These are phyloP conservation scores for Solanum hybrid DNA, from an alignment of 305 asterid species.

Conservation along the genomic window DNA sequence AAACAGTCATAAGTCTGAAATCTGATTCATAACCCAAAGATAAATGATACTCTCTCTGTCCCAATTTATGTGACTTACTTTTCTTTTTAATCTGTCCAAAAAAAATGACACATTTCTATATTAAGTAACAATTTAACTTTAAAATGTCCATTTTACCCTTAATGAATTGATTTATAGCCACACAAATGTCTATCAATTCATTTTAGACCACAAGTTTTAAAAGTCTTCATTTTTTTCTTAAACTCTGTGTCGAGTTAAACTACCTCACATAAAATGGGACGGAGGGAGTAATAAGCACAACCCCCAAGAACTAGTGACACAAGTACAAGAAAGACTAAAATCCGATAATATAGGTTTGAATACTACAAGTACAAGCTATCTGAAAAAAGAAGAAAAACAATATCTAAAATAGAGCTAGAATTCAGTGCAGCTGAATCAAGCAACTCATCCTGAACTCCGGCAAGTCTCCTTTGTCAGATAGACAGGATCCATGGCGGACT, in stretches of 20 bases:
- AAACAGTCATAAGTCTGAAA: neutral
- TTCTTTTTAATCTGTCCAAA: too few relatives aligned
- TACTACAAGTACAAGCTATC: neutral
- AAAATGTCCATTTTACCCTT: too few relatives aligned
- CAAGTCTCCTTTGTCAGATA: neutral
- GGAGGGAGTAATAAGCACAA: neutral
- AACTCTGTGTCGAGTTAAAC: too few relatives aligned
- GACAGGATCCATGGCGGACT: neutral
- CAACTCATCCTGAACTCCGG: neutral
- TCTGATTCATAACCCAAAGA: neutral
- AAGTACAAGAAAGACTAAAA: neutral
- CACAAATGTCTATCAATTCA: too few relatives aligned
- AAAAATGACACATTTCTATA: too few relatives aligned
- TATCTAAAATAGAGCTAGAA: neutral
- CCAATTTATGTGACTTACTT: too few relatives aligned
- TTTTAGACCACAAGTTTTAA: too few relatives aligned
- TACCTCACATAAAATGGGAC: too few relatives aligned
- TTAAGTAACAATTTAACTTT: too few relatives aligned
- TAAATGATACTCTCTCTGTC: neutral
- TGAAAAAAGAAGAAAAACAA: neutral
- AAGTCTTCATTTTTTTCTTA: too few relatives aligned
- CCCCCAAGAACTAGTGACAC: neutral
- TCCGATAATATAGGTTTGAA: neutral
- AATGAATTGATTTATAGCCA: too few relatives aligned
- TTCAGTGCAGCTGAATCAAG: neutral